Evolutionary conservation across 2,329 filamentous ascomycete genomes (phyloP).

Genomic region (Colletotrichum godetiae): DNA sequence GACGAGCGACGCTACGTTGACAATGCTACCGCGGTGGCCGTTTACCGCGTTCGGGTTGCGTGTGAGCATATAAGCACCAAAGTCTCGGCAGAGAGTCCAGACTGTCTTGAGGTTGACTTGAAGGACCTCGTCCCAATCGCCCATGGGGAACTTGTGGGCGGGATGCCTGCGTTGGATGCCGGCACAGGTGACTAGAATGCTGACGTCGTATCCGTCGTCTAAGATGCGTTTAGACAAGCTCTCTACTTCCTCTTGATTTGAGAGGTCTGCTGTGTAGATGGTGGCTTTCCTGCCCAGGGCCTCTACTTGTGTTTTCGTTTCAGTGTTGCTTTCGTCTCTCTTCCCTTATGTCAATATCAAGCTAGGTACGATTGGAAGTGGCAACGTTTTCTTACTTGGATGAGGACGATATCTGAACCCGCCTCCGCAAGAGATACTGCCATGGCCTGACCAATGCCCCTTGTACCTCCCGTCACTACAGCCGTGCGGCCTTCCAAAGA

Average conservation of each 20-base stretch:
- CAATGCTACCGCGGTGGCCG: slow-evolving; percentile 75
- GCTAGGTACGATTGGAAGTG: neutral
- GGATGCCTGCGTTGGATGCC: slow-evolving; percentile 76
- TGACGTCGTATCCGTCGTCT: slow-evolving; percentile 47
- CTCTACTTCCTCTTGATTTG: slow-evolving; percentile 35
- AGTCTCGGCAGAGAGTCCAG: slow-evolving; percentile 81
- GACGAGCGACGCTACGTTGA: slow-evolving; percentile 86
- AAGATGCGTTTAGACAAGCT: slow-evolving; percentile 36
- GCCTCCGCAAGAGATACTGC: slow-evolving; percentile 37
- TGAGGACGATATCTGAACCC: slow-evolving; percentile 37
- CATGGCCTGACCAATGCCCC: slow-evolving; percentile 41
- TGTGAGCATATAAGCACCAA: slow-evolving; percentile 81
- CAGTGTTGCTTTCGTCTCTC: slow-evolving; percentile 38
- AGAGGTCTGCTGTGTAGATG: slow-evolving; percentile 40
- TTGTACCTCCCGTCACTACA: slow-evolving; percentile 39
- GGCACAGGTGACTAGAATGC: slow-evolving; percentile 74
- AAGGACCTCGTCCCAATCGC: slow-evolving; percentile 74
- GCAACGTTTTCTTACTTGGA: slow-evolving; percentile 15
- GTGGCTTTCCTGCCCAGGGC: slow-evolving; percentile 38
- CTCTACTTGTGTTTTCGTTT: slow-evolving; percentile 37
- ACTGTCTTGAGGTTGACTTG: slow-evolving; percentile 88
- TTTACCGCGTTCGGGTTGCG: slow-evolving; percentile 57
- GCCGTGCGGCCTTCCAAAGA: slow-evolving; percentile 37
- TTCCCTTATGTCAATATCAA: neutral
- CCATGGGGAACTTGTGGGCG: slow-evolving; percentile 70